Evolutionary conservation across 2,329 filamentous ascomycete species (phyloP), one percentile per base, ranked within the genome.

Genomic region (Aspergillus udagawae): DNA sequence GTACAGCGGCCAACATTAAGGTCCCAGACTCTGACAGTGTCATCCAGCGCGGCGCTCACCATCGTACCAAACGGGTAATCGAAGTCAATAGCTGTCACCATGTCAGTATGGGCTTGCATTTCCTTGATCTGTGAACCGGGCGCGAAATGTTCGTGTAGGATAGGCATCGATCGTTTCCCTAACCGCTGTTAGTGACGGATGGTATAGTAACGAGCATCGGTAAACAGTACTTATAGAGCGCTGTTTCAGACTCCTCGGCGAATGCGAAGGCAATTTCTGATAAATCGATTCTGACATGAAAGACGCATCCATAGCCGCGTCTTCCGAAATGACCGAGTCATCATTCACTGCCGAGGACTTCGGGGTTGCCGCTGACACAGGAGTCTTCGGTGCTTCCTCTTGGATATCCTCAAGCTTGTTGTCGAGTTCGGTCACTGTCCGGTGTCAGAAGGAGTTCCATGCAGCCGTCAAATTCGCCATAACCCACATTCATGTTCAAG

Each of bases 201-300:
- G 20, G 4, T 3, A 23, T 25, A 29, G 49, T 23, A 23, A n/a
- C 8, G 4, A n/a, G 9, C 20, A 12, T 17, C 17, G 21, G 1
- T 35, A 41, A 4, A 54, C 70, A 51, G 44, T 70, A 78, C 76
- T 73, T 60, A 73, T 74, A 54, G 73, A 72, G 60, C 74, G 75
- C 53, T 78, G 75, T 60, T 80, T 79, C 62, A 81, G 76, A 25
- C 80, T 79, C 62, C 80, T 83, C 7, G 83, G 79, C n/a, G 79
- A 77, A 0, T 91, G 89, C 9, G 75, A 74, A 0, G 92, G 91
- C 8, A 99, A 79, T 75, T 97, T 97, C 65, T 95, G 90, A 73
- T 97, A 99, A 65, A 99, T 91, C 12, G 92, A 97, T 73, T 97
- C 91, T 3, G 94, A 97, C 94, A 97, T 97, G 79, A 97, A 99